These are phyloP conservation scores for Spinacia oleracea DNA, from an alignment of 179 eudicot species.

Conservation along the genomic window DNA sequence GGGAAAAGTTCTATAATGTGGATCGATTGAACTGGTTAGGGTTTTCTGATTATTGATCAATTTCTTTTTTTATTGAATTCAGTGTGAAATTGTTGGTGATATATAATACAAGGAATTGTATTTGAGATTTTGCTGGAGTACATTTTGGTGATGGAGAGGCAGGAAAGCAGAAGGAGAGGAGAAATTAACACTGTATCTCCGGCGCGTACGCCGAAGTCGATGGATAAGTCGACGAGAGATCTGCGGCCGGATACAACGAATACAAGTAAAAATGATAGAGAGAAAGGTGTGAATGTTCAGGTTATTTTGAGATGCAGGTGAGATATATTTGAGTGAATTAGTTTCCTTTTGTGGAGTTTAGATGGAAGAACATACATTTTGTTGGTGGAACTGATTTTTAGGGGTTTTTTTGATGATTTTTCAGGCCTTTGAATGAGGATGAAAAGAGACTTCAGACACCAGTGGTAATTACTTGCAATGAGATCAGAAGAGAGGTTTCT, in stretches of 20 bases:
- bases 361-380: not conserved
- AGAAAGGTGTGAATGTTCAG: constrained; percentile 86
- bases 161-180: constrained; percentile 32
- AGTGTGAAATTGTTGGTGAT: not conserved
- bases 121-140: constrained; percentile 19
- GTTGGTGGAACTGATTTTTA: not conserved
- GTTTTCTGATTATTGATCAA: constrained; percentile 17
- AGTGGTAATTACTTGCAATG: constrained; percentile 71
- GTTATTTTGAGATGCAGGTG: constrained; percentile 97
- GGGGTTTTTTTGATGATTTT: constrained; percentile 1
- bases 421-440: constrained; percentile 85
- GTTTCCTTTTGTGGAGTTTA: not conserved
- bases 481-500: constrained; percentile 77
- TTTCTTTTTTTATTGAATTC: constrained; percentile 4
- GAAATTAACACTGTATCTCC: constrained; percentile 61
- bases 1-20: constrained; percentile 10
- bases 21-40: constrained; percentile 24
- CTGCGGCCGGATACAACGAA: constrained; percentile 57
- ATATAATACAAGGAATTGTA: constrained; percentile 13
- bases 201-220: constrained; percentile 71
- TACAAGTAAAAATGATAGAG: constrained; percentile 53
- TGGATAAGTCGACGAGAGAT: constrained; percentile 70
- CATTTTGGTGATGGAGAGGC: constrained; percentile 29
- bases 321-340: constrained; percentile 12
- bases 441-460: constrained; percentile 74